Evolutionary conservation across 2,329 filamentous ascomycete species (phyloP), one percentile per base, ranked within the genome.

Genomic region (Cadophora gregata): DNA sequence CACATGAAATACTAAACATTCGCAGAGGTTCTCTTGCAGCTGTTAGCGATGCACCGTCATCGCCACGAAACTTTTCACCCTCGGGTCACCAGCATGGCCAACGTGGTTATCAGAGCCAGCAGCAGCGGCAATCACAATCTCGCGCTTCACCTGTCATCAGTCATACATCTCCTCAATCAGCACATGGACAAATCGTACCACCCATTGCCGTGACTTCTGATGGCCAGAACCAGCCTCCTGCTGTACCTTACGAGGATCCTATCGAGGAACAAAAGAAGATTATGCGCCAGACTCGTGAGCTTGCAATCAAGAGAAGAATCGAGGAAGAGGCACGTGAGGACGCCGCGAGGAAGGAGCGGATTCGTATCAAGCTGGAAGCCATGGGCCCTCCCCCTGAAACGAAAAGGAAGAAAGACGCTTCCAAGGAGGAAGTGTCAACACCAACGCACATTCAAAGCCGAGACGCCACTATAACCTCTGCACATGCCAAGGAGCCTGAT

Each of bases 291-390:
- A 86, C 87, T 47, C 84, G 88, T 7, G 90, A 93, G 73, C 80
- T 88, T 62, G 90, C 90, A 24, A 88, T 89, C 74, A 89, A 90
- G 74, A 84, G 90, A 65, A 83, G 87, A 58, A 80, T 87, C 67
- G 90, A 91, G 66, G 86, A 93, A 76, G 89, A 90, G 72, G 88
- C 85, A 24, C 85, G 83, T n/a, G 89, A 92, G 73, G 90, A 93
- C 74, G 89, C 88, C n/a, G 91, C 86, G 21, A 86, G 84, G 67
- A 85, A 86, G 72, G 90, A 92, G 75, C 86, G 91, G 27, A 88
- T 94, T 68, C 86, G 88, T 58, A 84, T 90, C 75, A 93, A 92
- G 77, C 79, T 94, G 56, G 90, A 90, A 72, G 87, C 88, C 9
- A 80, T 94, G 75, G 90, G 89, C 0, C 87, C 89, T 19, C 81